Evolutionary conservation across 2,329 filamentous ascomycete genomes (phyloP).

Genomic region (Calonectria hongkongensis): DNA sequence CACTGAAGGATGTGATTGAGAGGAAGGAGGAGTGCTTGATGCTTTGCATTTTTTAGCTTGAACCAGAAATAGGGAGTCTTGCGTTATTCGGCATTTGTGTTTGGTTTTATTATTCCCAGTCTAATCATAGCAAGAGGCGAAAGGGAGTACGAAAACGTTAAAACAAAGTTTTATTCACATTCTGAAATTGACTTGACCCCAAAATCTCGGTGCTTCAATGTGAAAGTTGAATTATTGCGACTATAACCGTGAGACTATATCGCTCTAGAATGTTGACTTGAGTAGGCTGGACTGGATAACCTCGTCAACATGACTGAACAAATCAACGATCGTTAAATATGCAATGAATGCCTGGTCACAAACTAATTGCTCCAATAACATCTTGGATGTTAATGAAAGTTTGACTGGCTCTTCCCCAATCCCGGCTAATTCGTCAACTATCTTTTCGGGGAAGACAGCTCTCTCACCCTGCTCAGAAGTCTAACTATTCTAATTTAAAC

Average conservation of each 20-base stretch:
- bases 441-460: too few species aligned
- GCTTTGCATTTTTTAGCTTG: conserved; percentile 38
- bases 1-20: conserved; percentile 46
- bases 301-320: too few species aligned
- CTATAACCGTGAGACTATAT: neutral
- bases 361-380: too few species aligned
- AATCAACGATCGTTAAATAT: too few species aligned
- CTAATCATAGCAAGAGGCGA: conserved; percentile 60
- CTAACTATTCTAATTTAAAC: too few species aligned
- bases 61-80: conserved; percentile 42
- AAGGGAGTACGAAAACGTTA: conserved; percentile 59
- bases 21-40: conserved; percentile 45
- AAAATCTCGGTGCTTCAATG: neutral
- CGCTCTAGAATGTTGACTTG: too few species aligned
- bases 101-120: conserved; percentile 54
- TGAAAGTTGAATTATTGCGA: neutral
- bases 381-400: too few species aligned
- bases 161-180: conserved; percentile 50
- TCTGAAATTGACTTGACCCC: neutral
- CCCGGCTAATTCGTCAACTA: too few species aligned
- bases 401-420: too few species aligned
- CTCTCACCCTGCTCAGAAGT: too few species aligned
- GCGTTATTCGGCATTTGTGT: conserved; percentile 49
- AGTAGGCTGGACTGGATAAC: neutral
- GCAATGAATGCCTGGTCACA: too few species aligned